Evolutionary conservation across 2,329 filamentous ascomycete genomes (phyloP).

Genomic region (Penicillium sp.): DNA sequence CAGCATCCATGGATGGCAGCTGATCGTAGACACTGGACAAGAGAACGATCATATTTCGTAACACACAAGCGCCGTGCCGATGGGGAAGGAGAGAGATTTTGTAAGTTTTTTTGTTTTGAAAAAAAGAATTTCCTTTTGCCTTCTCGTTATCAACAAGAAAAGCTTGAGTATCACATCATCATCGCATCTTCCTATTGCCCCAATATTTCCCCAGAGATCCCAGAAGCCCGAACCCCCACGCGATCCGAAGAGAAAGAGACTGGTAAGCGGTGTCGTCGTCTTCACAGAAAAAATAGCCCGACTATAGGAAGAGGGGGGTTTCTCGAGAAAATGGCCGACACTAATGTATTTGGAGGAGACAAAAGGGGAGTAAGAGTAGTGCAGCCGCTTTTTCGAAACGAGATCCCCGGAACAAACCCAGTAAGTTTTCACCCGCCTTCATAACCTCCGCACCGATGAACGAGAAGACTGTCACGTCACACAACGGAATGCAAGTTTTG

Average conservation of each 20-base stretch:
- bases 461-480: constrained; percentile 30
- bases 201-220: constrained; percentile 22
- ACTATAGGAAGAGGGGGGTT: constrained; percentile 15
- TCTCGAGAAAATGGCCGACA: constrained; percentile 21
- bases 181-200: constrained; percentile 29
- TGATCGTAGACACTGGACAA: background rate
- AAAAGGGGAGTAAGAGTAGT: constrained; percentile 28
- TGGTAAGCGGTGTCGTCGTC: constrained; percentile 14
- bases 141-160: constrained; percentile 33
- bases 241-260: constrained; percentile 15
- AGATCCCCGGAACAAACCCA: constrained; percentile 30
- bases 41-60: constrained; percentile 19
- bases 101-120: constrained; percentile 22
- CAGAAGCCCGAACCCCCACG: constrained; percentile 22
- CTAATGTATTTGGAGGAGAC: constrained; percentile 14
- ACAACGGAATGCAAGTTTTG: constrained; percentile 30
- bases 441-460: constrained; percentile 40
- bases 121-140: constrained; percentile 30
- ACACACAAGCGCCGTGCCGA: constrained; percentile 19
- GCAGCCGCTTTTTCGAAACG: constrained; percentile 34
- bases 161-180: constrained; percentile 34
- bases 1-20: background rate
- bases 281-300: constrained; percentile 6
- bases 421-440: constrained; percentile 28
- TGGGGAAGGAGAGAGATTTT: constrained; percentile 12